Evolutionary conservation across 768 basidiomycete genomes (phyloP).

Genomic region (Hygrocybe punicea): DNA sequence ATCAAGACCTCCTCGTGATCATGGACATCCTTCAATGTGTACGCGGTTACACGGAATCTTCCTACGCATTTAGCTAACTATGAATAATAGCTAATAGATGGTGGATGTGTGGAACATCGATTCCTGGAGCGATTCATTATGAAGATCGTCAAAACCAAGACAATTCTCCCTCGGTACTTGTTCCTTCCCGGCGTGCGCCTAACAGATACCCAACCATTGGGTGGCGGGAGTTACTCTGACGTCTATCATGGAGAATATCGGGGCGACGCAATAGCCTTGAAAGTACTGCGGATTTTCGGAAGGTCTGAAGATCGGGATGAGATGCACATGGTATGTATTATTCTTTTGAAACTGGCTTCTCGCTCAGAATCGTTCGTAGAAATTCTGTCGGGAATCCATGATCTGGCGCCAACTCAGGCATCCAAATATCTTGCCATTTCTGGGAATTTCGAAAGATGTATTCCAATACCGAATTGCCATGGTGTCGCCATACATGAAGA

Average conservation of each 20-base stretch:
- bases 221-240: background rate
- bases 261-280: conserved; percentile 24
- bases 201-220: background rate
- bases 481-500: background rate
- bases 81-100: background rate
- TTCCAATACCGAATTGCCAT: background rate
- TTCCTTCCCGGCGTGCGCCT: background rate
- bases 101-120: background rate
- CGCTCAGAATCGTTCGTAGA: too few species aligned
- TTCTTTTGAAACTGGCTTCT: too few species aligned
- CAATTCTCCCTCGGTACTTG: background rate
- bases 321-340: too few species aligned
- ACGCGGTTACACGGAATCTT: background rate
- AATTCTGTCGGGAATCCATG: background rate
- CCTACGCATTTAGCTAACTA: background rate
- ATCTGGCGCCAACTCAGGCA: conserved; percentile 4
- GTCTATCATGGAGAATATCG: conserved; percentile 22
- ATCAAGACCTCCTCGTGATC: background rate
- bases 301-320: too few species aligned
- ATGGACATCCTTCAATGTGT: background rate
- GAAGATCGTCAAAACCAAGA: background rate
- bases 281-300: conserved; percentile 26
- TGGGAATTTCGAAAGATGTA: background rate
- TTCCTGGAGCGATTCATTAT: background rate
- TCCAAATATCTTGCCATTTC: conserved; percentile 7